Evolutionary conservation across 2,329 filamentous ascomycete species (phyloP).

Genomic region (Aschersonia sp.): DNA sequence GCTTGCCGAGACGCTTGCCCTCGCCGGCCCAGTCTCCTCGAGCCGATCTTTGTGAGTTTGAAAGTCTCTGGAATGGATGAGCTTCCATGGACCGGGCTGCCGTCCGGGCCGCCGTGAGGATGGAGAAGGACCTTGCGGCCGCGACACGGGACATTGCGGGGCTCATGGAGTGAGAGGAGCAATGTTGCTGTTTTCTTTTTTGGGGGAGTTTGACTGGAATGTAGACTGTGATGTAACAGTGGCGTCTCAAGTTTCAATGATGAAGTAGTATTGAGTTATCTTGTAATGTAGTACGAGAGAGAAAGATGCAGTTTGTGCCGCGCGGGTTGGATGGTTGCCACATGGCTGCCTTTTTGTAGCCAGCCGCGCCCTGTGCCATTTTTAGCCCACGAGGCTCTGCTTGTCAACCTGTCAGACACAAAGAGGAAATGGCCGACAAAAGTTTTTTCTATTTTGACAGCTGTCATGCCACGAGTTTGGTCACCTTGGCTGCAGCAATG

Average conservation of each 20-base stretch:
- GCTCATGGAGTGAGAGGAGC: conserved; percentile 8
- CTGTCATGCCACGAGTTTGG: no score
- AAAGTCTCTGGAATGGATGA: conserved; percentile 20
- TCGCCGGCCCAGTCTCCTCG: conserved; percentile 17
- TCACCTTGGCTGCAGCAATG: background rate
- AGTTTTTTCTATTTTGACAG: no score
- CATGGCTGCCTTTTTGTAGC: background rate
- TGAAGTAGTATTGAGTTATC: no score
- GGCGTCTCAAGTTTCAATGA: no score
- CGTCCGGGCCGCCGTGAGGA: conserved; percentile 16
- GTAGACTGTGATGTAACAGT: no score
- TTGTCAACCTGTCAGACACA: background rate
- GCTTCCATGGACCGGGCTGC: conserved; percentile 18
- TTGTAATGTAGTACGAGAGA: no score
- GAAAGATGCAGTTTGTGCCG: no score
- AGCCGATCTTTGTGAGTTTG: conserved; percentile 13
- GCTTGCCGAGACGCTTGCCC: conserved; percentile 15
- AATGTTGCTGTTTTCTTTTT: background rate
- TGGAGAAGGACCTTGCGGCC: conserved; percentile 19
- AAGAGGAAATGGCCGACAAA: background rate
- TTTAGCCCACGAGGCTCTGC: background rate
- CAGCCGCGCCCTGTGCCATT: background rate
- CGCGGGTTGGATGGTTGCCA: no score
- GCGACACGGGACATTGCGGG: conserved; percentile 14
- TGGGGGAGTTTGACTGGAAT: background rate